These are phyloP conservation scores for Penicillium sp. DNA, from an alignment of 2,329 filamentous ascomycete species.

Conservation along the genomic window DNA sequence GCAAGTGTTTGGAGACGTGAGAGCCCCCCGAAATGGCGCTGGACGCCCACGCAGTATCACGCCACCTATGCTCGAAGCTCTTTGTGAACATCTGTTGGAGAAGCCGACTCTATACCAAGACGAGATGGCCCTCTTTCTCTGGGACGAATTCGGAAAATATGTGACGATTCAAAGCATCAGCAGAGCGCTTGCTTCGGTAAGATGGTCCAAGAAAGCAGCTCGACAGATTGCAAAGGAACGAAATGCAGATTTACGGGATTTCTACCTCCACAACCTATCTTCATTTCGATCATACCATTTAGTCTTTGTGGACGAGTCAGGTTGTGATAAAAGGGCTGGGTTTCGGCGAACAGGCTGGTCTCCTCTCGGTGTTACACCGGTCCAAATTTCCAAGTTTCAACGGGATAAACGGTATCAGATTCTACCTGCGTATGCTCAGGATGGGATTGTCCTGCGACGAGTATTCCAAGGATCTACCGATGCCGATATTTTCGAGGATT, in stretches of 20 bases:
- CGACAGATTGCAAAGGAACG: constrained; percentile 36
- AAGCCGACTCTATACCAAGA: constrained; percentile 9
- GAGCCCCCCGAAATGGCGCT: constrained; percentile 3
- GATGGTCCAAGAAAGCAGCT: constrained; percentile 37
- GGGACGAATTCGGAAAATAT: constrained; percentile 25
- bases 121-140: constrained; percentile 6
- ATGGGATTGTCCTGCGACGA: constrained; percentile 4
- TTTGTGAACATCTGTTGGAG: neutral
- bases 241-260: constrained; percentile 37
- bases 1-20: constrained; percentile 14
- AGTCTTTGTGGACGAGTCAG: constrained; percentile 1
- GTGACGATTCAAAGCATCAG: constrained; percentile 27
- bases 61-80: constrained; percentile 9
- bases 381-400: constrained; percentile 4
- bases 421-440: constrained; percentile 3
- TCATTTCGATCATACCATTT: constrained; percentile 6
- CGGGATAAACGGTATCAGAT: constrained; percentile 5
- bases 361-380: constrained; percentile 2
- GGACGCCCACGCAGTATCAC: constrained; percentile 24
- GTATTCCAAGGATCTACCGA: constrained; percentile 8
- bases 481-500: constrained; percentile 34
- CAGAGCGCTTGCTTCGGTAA: constrained; percentile 24
- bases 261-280: constrained; percentile 27
- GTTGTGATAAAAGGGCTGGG: constrained; percentile 4
- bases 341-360: constrained; percentile 7